phyloP scores from a whole-genome alignment of 2,329 filamentous ascomycete genomes.

The Penicillium sp. region DNA sequence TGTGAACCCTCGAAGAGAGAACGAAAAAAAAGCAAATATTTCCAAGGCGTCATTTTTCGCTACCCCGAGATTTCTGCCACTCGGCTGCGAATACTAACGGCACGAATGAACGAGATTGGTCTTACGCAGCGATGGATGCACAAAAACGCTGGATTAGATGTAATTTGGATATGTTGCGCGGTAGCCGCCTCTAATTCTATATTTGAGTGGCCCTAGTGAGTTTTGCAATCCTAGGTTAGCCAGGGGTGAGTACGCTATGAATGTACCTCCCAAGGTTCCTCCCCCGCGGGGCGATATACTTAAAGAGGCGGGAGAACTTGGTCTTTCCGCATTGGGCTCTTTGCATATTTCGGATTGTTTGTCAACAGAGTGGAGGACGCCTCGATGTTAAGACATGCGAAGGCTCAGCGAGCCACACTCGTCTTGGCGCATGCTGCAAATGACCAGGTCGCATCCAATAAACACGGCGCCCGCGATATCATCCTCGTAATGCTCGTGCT shows the following conservation, averaged over 20 bases:
- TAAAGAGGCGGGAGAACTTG: no score
- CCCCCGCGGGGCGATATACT: no score
- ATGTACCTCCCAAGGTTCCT: no score
- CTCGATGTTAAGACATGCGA: constrained; percentile 12
- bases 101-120: not conserved
- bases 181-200: constrained; percentile 21
- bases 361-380: constrained; percentile 11
- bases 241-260: no score
- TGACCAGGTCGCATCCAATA: constrained; percentile 24
- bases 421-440: constrained; percentile 26
- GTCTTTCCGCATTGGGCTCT: constrained; percentile 16
- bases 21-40: constrained; percentile 20
- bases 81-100: not conserved
- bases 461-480: constrained; percentile 18
- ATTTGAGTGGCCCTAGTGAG: constrained; percentile 6
- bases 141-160: not conserved
- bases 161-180: constrained; percentile 18
- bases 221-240: constrained; percentile 6
- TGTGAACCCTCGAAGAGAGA: not conserved
- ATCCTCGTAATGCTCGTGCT: constrained; percentile 21
- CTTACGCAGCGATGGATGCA: not conserved
- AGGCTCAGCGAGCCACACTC: constrained; percentile 22
- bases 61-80: not conserved
- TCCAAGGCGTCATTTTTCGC: not conserved
- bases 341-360: constrained; percentile 23